A percentile compares a stretch with the other conserved stretches of the same genome.
phyloP scores from a whole-genome alignment of 192 early-diverging fungal species.

The Anaeromyces robustus region DNA sequence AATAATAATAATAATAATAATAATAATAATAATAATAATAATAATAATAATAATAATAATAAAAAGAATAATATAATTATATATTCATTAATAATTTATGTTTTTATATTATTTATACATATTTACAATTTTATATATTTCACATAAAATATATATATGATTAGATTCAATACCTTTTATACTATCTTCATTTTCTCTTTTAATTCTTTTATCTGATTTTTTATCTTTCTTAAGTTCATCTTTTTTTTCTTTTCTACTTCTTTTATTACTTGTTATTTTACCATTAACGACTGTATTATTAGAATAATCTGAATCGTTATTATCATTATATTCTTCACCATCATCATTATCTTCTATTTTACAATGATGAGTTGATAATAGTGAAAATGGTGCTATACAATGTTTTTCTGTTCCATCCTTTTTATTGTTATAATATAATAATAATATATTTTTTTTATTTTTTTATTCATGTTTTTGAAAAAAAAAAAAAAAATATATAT shows the following conservation, averaged over 20 bases:
- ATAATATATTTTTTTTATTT: too few relatives aligned
- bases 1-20: too few relatives aligned
- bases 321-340: not conserved
- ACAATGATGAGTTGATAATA: constrained; percentile 52
- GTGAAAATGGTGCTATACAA: constrained; percentile 52
- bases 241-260: not conserved
- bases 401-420: constrained; percentile 65
- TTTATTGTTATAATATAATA: not conserved
- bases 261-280: not conserved
- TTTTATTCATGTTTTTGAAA: too few relatives aligned
- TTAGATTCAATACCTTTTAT: too few relatives aligned
- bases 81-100: too few relatives aligned
- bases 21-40: too few relatives aligned
- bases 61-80: too few relatives aligned
- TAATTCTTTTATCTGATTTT: not conserved
- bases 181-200: not conserved
- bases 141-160: too few relatives aligned
- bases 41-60: too few relatives aligned
- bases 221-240: not conserved
- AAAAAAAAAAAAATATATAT: too few relatives aligned
- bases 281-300: not conserved
- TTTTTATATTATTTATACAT: too few relatives aligned
- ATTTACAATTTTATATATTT: too few relatives aligned
- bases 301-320: not conserved
- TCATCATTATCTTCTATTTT: constrained; percentile 9